These are phyloP conservation scores for Pyronema domesticum DNA, from an alignment of 495 filamentous ascomycete genomes.

Conservation along the genomic window DNA sequence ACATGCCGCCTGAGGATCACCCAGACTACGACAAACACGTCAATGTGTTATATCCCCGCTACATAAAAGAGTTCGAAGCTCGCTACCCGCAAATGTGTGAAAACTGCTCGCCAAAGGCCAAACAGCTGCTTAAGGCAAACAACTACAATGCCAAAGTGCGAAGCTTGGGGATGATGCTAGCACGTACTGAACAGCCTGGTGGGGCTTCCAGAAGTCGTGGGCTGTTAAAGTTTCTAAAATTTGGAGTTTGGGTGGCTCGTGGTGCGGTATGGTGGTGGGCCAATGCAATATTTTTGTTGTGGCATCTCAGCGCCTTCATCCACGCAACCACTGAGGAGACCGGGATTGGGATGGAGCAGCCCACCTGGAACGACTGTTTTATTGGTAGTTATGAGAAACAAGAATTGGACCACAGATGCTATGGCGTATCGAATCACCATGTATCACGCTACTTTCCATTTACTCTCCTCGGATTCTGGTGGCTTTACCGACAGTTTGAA, in stretches of 20 bases:
- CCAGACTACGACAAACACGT: constrained; percentile 19
- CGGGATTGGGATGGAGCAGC: constrained; percentile 7
- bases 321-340: background rate
- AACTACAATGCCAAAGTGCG: constrained; percentile 21
- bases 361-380: constrained; percentile 9
- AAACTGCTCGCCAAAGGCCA: constrained; percentile 13
- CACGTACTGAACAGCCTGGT: constrained; percentile 9
- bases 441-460: constrained; percentile 9
- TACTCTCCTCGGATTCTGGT: constrained; percentile 14
- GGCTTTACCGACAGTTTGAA: constrained; percentile 13
- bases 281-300: constrained; percentile 12
- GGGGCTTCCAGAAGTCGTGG: background rate
- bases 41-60: constrained; percentile 10
- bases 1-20: constrained; percentile 19
- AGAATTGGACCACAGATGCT: constrained; percentile 10
- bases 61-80: constrained; percentile 11
- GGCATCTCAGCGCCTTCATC: constrained; percentile 8
- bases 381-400: constrained; percentile 1
- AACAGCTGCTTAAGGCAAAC: constrained; percentile 11
- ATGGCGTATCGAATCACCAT: constrained; percentile 11
- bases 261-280: constrained; percentile 16
- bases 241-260: constrained; percentile 11
- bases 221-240: constrained; percentile 3
- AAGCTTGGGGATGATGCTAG: constrained; percentile 20
- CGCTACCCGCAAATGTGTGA: constrained; percentile 15